A percentile compares a stretch with the other conserved stretches of the same genome.
Conservation (phyloP, 2,329 filamentous ascomycete species). For the Cryphonectria naterciae region DNA sequence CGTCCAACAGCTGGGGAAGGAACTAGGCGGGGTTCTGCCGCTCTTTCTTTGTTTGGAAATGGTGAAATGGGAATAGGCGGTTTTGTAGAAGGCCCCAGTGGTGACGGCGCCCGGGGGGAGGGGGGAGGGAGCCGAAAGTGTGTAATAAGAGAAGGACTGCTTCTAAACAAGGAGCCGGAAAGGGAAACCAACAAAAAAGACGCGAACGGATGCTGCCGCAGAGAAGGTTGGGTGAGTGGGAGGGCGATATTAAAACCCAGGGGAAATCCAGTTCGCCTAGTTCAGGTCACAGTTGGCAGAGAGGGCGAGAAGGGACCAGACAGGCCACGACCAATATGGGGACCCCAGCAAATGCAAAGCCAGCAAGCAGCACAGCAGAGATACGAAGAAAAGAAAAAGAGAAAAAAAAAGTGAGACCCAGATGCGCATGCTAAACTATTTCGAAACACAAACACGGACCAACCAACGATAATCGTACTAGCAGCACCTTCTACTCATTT, state of each 20-base stretch:
- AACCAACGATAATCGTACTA: background rate
- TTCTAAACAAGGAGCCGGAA: conserved; percentile 2
- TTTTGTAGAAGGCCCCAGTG: background rate
- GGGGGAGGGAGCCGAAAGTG: background rate
- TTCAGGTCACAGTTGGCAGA: background rate
- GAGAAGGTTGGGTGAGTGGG: background rate
- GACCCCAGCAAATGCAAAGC: background rate
- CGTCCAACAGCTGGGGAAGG: background rate
- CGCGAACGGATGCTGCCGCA: background rate
- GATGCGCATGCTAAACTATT: conserved; percentile 15
- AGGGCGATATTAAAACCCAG: background rate
- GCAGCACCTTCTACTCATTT: background rate
- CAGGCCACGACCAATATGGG: background rate
- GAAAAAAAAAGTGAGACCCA: conserved; percentile 5
- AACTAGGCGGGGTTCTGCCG: background rate
- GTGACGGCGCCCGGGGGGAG: background rate
- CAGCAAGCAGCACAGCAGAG: background rate
- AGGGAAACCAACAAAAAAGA: conserved; percentile 3
- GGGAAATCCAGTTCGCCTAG: background rate
- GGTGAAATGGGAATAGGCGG: conserved; percentile 14
- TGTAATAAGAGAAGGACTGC: conserved; percentile 10
- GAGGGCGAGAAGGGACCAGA: conserved; percentile 4
- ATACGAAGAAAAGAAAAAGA: background rate
- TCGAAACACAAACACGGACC: conserved; percentile 26
- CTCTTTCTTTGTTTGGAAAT: conserved; percentile 14